These are phyloP conservation scores for Williopsis jadinii DNA, from an alignment of 1,139 yeast species.

Conservation along the genomic window DNA sequence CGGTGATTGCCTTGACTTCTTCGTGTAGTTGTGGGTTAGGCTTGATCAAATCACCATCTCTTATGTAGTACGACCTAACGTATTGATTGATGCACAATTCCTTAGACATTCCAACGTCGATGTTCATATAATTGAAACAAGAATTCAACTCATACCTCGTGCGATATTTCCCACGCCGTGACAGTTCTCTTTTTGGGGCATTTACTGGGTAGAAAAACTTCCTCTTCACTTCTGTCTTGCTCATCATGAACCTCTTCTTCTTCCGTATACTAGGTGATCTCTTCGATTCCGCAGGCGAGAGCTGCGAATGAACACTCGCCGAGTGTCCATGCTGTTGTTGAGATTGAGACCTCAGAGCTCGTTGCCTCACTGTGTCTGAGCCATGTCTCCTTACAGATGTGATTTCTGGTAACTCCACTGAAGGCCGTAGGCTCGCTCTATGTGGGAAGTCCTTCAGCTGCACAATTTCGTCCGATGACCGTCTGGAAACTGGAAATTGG, in stretches of 20 bases:
- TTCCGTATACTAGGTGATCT: conserved; percentile 8
- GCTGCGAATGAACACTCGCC: conserved; percentile 14
- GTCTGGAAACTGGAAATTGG: conserved; percentile 6
- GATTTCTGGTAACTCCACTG: too few species aligned
- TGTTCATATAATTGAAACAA: conserved; percentile 16
- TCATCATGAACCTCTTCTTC: conserved; percentile 18
- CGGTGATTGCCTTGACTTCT: conserved; percentile 14
- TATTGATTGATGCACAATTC: conserved; percentile 17
- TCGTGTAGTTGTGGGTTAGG: conserved; percentile 11
- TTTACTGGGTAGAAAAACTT: conserved; percentile 20
- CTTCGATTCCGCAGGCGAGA: conserved; percentile 13
- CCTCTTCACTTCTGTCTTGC: conserved; percentile 12
- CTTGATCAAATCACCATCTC: conserved; percentile 7
- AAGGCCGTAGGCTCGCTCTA: conserved; percentile 1
- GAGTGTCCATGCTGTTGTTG: conserved; percentile 2
- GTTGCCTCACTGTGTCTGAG: conserved; percentile 1
- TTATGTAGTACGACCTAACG: conserved; percentile 10
- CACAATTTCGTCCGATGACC: background rate
- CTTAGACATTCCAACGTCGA: conserved; percentile 17
- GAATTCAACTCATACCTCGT: conserved; percentile 16
- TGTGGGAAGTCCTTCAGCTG: conserved; percentile 6
- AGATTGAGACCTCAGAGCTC: background rate
- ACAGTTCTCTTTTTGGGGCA: conserved; percentile 16
- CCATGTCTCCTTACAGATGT: background rate
- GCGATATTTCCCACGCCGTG: conserved; percentile 20